Percentiles rank a stretch among this genome's conserved stretches.
Evolutionary conservation across 169 alveolate genomes (phyloP).

Genomic region (Eimeria acervulina): DNA sequence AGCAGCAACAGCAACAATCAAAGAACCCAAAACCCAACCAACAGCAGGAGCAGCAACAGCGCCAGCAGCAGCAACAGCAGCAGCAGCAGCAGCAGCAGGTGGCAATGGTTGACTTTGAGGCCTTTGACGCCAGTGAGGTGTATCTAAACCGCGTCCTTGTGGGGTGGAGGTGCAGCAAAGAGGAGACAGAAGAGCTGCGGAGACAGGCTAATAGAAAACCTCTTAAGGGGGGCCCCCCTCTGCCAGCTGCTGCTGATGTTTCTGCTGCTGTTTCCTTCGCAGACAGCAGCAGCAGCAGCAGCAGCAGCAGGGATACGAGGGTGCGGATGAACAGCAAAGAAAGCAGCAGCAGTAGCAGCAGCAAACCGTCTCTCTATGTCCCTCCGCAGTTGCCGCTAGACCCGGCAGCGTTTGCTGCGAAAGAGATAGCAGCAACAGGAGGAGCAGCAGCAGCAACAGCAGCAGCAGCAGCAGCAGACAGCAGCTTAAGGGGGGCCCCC

Average conservation of each 20-base stretch:
- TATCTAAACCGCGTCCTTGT: slow-evolving; percentile 9
- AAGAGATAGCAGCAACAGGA: background rate
- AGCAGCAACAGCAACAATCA: background rate
- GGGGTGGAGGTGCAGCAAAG: slow-evolving; percentile 47
- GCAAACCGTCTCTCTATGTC: too few species aligned
- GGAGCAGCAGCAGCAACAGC: slow-evolving; percentile 1
- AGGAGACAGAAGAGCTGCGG: slow-evolving; percentile 1
- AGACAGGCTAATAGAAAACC: background rate
- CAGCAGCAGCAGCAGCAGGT: slow-evolving; percentile 46
- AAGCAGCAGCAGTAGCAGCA: slow-evolving; percentile 18
- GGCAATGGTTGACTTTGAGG: background rate
- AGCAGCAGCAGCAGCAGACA: slow-evolving; percentile 33
- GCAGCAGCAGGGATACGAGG: background rate
- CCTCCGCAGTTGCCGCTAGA: background rate
- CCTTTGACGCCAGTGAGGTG: background rate
- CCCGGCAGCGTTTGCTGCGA: slow-evolving; percentile 32
- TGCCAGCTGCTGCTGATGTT: slow-evolving; percentile 12
- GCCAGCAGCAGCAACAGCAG: background rate
- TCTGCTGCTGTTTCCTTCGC: background rate
- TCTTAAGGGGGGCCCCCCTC: background rate
- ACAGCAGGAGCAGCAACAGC: slow-evolving; percentile 10
- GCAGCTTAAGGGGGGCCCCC: background rate
- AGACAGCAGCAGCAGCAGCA: too few species aligned
- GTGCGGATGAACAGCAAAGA: background rate
- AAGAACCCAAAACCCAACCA: background rate